Evolutionary conservation across 495 filamentous ascomycete genomes (phyloP).

Genomic region (Podospora tetraspora): DNA sequence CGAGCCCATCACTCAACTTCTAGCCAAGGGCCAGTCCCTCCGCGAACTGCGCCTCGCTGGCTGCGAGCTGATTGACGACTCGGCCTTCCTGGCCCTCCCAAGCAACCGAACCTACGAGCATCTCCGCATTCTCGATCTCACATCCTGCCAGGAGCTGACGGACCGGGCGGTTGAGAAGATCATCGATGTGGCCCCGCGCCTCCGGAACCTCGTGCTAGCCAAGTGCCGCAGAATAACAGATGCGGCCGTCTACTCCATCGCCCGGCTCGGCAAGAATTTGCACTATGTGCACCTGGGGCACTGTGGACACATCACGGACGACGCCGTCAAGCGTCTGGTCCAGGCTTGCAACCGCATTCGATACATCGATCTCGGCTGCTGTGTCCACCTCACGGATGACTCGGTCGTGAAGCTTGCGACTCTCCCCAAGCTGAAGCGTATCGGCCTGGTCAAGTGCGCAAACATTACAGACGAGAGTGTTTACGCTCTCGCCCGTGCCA

Average conservation of each 20-base stretch:
- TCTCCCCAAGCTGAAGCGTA: constrained; percentile 86
- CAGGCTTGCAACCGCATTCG: constrained; percentile 85
- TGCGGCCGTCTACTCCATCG: constrained; percentile 78
- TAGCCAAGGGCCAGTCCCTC: constrained; percentile 69
- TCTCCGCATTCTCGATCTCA: constrained; percentile 90
- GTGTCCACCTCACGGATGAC: constrained; percentile 76
- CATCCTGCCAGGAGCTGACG: constrained; percentile 72
- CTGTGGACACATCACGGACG: constrained; percentile 84
- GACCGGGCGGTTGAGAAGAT: constrained; percentile 86
- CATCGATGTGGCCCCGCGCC: constrained; percentile 74
- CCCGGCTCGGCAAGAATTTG: constrained; percentile 85
- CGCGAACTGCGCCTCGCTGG: constrained; percentile 83
- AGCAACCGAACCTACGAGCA: constrained; percentile 65
- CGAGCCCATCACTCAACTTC: constrained; percentile 69
- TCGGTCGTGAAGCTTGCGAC: constrained; percentile 81
- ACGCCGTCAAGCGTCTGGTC: constrained; percentile 75
- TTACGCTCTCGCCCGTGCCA: constrained; percentile 65
- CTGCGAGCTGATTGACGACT: constrained; percentile 76
- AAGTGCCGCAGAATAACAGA: constrained; percentile 94
- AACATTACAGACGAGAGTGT: constrained; percentile 87
- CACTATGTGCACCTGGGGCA: constrained; percentile 96
- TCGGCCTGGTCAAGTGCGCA: constrained; percentile 91
- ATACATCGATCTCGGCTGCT: constrained; percentile 97
- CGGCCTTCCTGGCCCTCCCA: constrained; percentile 80
- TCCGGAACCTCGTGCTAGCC: constrained; percentile 87